These are phyloP conservation scores for Aspergillus eucalypticola DNA, from an alignment of 2,329 filamentous ascomycete species.

Conservation along the genomic window DNA sequence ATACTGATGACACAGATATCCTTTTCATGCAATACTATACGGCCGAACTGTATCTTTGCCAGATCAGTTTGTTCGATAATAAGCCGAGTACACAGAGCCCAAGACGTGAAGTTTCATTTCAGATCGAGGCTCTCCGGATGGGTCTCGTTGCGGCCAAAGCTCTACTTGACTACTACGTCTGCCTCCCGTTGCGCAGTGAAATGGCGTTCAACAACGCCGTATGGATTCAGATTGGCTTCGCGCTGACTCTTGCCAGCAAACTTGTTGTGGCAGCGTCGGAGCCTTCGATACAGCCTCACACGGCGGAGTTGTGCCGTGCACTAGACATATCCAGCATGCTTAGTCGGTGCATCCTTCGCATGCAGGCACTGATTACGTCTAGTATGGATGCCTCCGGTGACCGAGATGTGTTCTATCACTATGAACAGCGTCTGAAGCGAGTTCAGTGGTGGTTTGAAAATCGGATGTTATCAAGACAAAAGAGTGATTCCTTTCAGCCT, in stretches of 20 bases:
- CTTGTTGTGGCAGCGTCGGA: slow-evolving; percentile 13
- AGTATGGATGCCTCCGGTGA: slow-evolving; percentile 9
- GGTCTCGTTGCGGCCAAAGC: slow-evolving; percentile 13
- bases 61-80: slow-evolving; percentile 36
- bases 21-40: slow-evolving; percentile 44
- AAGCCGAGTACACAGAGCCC: slow-evolving; percentile 1
- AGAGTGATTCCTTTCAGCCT: not conserved
- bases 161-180: slow-evolving; percentile 27
- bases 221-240: slow-evolving; percentile 44
- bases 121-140: slow-evolving; percentile 14
- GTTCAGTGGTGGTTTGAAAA: slow-evolving; percentile 10
- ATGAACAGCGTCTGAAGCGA: slow-evolving; percentile 9
- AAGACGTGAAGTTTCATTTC: not conserved
- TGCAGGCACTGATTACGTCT: slow-evolving; percentile 11
- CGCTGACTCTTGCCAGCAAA: slow-evolving; percentile 15
- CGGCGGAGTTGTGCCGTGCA: slow-evolving; percentile 3
- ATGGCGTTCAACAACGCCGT: slow-evolving; percentile 40
- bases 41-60: slow-evolving; percentile 43
- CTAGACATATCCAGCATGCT: slow-evolving; percentile 10
- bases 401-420: slow-evolving; percentile 11
- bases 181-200: slow-evolving; percentile 38
- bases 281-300: slow-evolving; percentile 2
- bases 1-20: slow-evolving; percentile 21
- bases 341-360: slow-evolving; percentile 10
- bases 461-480: not conserved